Conservation (phyloP, 2,329 filamentous ascomycete species). For the Trichoderma lentiforme region DNA sequence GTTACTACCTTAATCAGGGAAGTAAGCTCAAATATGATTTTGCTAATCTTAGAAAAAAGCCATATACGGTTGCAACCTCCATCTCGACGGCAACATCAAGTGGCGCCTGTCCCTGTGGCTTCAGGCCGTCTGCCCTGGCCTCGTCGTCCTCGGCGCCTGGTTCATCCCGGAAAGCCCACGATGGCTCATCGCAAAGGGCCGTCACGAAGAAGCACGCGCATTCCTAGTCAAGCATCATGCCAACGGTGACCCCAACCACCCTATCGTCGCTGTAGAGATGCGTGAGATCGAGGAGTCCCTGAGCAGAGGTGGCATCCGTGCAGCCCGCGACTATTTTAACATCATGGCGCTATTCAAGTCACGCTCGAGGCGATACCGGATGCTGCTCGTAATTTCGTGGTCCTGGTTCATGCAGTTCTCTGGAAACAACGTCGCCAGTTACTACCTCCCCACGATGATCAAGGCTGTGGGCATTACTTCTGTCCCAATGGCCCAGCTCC, state of each 20-base stretch:
- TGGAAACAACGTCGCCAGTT: neutral
- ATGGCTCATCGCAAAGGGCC: neutral
- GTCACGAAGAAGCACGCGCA: neutral
- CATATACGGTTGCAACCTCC: too few species aligned
- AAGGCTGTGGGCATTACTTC: neutral
- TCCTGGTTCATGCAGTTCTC: neutral
- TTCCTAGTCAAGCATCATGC: neutral
- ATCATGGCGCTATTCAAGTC: neutral
- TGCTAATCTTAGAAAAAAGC: too few species aligned
- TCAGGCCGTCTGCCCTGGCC: neutral
- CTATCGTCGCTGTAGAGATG: neutral
- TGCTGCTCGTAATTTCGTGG: neutral
- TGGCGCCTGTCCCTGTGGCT: neutral
- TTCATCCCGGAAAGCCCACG: neutral
- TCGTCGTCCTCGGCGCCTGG: neutral
- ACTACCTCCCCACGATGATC: neutral
- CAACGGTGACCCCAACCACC: neutral
- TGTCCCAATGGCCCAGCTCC: neutral
- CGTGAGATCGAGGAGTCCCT: neutral
- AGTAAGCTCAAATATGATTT: too few species aligned
- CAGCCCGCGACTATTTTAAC: neutral
- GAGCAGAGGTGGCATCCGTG: neutral
- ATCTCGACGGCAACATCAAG: neutral
- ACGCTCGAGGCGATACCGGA: neutral
- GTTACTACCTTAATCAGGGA: neutral